These are phyloP conservation scores for Fusarium xyrophilum DNA, from an alignment of 2,329 filamentous ascomycete genomes.

Conservation along the genomic window DNA sequence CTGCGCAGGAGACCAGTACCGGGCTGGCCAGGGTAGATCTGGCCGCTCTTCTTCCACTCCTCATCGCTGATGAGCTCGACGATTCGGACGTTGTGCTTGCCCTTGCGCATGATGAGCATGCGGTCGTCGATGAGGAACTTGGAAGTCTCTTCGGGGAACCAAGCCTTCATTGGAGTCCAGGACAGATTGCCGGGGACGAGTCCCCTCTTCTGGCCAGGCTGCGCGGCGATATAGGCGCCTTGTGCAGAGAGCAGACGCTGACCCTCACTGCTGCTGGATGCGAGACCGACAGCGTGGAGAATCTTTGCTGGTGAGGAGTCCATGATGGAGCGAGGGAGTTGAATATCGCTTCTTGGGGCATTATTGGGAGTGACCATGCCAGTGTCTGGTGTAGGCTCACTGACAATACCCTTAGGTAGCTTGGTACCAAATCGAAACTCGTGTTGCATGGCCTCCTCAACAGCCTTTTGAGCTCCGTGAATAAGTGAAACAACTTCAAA, in stretches of 20 bases:
- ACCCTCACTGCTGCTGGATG: slow-evolving; percentile 62
- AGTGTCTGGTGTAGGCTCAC: slow-evolving; percentile 40
- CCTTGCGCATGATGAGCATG: slow-evolving; percentile 66
- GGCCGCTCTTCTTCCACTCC: slow-evolving; percentile 57
- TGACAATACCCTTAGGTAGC: slow-evolving; percentile 42
- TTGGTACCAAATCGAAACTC: slow-evolving; percentile 54
- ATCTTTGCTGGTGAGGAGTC: slow-evolving; percentile 64
- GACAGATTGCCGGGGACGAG: slow-evolving; percentile 60
- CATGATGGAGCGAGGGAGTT: slow-evolving; percentile 66
- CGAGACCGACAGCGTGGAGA: slow-evolving; percentile 66
- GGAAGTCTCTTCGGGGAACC: slow-evolving; percentile 62
- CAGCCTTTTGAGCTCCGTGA: slow-evolving; percentile 72
- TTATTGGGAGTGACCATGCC: slow-evolving; percentile 54
- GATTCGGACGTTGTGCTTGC: slow-evolving; percentile 69
- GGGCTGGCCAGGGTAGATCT: slow-evolving; percentile 61
- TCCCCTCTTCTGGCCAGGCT: slow-evolving; percentile 53
- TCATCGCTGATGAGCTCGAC: slow-evolving; percentile 66
- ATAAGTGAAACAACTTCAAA: slow-evolving; percentile 81
- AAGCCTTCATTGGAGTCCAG: slow-evolving; percentile 68
- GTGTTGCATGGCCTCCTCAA: slow-evolving; percentile 65
- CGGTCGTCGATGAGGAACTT: slow-evolving; percentile 67
- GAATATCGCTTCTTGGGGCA: slow-evolving; percentile 60
- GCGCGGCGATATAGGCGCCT: slow-evolving; percentile 67
- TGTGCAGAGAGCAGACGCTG: slow-evolving; percentile 62
- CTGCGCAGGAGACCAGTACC: slow-evolving; percentile 56